Evolutionary conservation across 805 yeast species (phyloP).

Genomic region (Pichia thaimueangensis): DNA sequence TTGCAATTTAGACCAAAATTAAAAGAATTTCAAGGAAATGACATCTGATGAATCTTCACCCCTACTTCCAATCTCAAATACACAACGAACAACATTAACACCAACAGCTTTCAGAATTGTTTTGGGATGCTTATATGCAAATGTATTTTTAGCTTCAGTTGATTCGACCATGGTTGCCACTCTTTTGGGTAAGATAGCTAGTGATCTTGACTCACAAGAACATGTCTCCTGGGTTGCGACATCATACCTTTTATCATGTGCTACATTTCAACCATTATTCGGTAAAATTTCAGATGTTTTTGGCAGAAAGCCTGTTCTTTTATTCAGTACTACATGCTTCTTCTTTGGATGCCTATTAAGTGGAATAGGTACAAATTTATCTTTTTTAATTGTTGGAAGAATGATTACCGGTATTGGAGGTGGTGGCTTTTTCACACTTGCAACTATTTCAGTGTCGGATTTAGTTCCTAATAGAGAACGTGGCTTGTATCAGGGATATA

Average conservation of each 20-base stretch:
- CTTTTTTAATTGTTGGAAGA: constrained; percentile 48
- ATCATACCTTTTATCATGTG: constrained; percentile 35
- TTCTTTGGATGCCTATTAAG: constrained; percentile 37
- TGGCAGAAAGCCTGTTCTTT: constrained; percentile 38
- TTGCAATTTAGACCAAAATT: too few species aligned
- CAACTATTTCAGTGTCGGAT: constrained; percentile 73
- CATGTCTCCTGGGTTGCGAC: constrained; percentile 39
- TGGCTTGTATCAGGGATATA: constrained; percentile 78
- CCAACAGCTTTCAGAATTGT: constrained; percentile 12
- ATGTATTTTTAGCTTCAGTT: constrained; percentile 39
- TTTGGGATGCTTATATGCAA: constrained; percentile 18
- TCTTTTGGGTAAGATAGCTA: constrained; percentile 42
- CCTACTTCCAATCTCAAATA: constrained; percentile 1
- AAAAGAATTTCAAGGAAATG: constrained; percentile 7
- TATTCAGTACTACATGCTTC: constrained; percentile 29
- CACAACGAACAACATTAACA: background rate
- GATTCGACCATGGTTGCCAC: constrained; percentile 54
- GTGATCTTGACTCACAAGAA: constrained; percentile 41
- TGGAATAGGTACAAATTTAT: constrained; percentile 34
- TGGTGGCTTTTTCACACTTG: constrained; percentile 72
- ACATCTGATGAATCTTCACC: constrained; percentile 10
- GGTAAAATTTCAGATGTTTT: constrained; percentile 51
- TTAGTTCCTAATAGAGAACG: constrained; percentile 69
- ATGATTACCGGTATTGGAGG: constrained; percentile 85
- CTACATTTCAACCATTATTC: constrained; percentile 49